These are phyloP conservation scores for Cyamopsis tetragonoloba DNA, from an alignment of 306 rosid species.

Conservation along the genomic window DNA sequence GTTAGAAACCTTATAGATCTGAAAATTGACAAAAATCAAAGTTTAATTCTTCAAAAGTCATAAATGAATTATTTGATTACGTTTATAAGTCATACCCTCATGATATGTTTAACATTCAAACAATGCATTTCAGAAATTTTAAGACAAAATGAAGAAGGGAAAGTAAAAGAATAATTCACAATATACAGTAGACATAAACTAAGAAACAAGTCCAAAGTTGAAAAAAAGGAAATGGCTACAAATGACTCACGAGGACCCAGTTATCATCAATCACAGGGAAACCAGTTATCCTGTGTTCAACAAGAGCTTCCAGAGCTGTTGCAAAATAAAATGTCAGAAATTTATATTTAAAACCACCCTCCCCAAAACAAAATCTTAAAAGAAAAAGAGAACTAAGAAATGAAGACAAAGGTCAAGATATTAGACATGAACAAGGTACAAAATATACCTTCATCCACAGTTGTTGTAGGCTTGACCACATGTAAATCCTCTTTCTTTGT, in stretches of 20 bases:
- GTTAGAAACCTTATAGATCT: not conserved
- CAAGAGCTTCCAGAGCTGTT: constrained; percentile 85
- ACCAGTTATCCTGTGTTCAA: constrained; percentile 90
- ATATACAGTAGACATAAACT: not conserved
- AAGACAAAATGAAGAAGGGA: not conserved
- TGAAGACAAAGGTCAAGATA: not conserved
- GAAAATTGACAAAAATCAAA: not conserved
- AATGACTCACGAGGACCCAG: constrained; percentile 76
- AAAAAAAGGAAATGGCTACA: not conserved
- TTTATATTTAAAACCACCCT: not conserved
- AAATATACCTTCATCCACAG: constrained; percentile 83
- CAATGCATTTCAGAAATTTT: not conserved
- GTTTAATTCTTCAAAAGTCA: not conserved
- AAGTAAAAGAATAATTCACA: not conserved
- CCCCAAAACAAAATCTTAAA: not conserved
- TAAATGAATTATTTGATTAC: not conserved
- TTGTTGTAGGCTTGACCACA: constrained; percentile 80
- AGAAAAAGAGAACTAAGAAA: not conserved
- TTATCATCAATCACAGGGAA: constrained; percentile 89
- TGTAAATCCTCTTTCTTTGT: constrained; percentile 65
- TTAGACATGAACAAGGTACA: not conserved
- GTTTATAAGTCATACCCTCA: not conserved
- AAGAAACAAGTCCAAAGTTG: not conserved
- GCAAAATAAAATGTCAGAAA: constrained; percentile 37
- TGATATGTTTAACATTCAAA: constrained; percentile 5